Evolutionary conservation across 306 rosid genomes (phyloP).

Genomic region (Fragaria vesca): DNA sequence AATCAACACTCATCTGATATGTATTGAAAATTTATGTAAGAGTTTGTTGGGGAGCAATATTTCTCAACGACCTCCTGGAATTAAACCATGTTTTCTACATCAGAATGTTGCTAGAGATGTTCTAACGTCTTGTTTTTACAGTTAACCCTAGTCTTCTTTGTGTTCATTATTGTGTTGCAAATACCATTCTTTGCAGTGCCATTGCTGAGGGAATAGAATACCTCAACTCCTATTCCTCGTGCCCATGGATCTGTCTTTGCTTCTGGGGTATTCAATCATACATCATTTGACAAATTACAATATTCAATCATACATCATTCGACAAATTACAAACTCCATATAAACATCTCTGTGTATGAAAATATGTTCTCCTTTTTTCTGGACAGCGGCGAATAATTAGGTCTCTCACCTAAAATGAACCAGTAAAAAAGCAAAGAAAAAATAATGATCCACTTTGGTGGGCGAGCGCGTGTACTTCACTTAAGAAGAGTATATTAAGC

Average conservation of each 20-base stretch:
- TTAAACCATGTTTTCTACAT: neutral
- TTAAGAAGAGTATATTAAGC: neutral
- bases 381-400: neutral
- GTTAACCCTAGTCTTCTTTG: neutral
- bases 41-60: neutral
- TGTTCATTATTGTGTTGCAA: neutral
- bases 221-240: neutral
- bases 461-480: neutral
- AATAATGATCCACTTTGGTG: neutral
- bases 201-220: neutral
- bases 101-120: neutral
- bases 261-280: neutral
- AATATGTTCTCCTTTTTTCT: neutral
- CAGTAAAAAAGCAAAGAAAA: neutral
- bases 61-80: neutral
- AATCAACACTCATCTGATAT: neutral
- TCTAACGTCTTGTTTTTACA: neutral
- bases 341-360: neutral
- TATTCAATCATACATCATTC: neutral
- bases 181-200: neutral
- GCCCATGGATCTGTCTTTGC: neutral
- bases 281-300: neutral
- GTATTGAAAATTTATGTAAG: neutral
- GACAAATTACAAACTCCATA: neutral
- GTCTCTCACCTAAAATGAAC: neutral